A percentile compares a stretch with the other conserved stretches of the same genome.
Evolutionary conservation across 306 rosid genomes (phyloP).

Genomic region (Castanea crenata): DNA sequence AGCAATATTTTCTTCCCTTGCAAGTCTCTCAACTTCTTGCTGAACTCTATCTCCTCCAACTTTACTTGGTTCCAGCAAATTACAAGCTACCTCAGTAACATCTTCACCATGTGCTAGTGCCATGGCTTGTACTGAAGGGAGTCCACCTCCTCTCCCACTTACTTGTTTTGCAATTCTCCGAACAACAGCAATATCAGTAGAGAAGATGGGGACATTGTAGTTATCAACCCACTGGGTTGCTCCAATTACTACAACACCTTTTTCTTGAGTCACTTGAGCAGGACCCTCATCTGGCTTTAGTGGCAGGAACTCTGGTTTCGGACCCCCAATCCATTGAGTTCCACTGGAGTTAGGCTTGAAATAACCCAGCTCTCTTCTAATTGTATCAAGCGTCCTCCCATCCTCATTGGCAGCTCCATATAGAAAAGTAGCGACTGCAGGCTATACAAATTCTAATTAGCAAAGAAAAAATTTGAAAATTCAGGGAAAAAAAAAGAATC

Average conservation of each 20-base stretch:
- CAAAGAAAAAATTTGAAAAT: slow-evolving; percentile 11
- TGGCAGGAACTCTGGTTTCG: slow-evolving; percentile 37
- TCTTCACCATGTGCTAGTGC: slow-evolving; percentile 51
- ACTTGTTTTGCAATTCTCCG: slow-evolving; percentile 48
- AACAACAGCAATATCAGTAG: slow-evolving; percentile 47
- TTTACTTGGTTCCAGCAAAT: slow-evolving; percentile 58
- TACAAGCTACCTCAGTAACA: slow-evolving; percentile 55
- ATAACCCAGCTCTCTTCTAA: slow-evolving; percentile 77
- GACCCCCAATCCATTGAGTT: slow-evolving; percentile 66
- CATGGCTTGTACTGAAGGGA: slow-evolving; percentile 85
- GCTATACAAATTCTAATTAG: slow-evolving; percentile 23
- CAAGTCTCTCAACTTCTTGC: slow-evolving; percentile 58
- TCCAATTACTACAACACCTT: slow-evolving; percentile 66
- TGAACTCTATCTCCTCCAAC: slow-evolving; percentile 53
- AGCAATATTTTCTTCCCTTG: slow-evolving; percentile 56
- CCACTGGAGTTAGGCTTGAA: slow-evolving; percentile 72
- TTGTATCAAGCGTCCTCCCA: slow-evolving; percentile 60
- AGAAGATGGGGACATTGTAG: slow-evolving; percentile 67
- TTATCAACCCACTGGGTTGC: slow-evolving; percentile 71
- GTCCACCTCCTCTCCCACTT: slow-evolving; percentile 53
- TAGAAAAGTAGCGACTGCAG: slow-evolving; percentile 75
- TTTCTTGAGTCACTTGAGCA: slow-evolving; percentile 38
- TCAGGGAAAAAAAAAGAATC: background rate
- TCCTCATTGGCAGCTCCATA: slow-evolving; percentile 87
- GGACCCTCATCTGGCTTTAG: slow-evolving; percentile 78